These are phyloP conservation scores for Trichosanthes cucumerina DNA, from an alignment of 306 rosid species.

Conservation along the genomic window DNA sequence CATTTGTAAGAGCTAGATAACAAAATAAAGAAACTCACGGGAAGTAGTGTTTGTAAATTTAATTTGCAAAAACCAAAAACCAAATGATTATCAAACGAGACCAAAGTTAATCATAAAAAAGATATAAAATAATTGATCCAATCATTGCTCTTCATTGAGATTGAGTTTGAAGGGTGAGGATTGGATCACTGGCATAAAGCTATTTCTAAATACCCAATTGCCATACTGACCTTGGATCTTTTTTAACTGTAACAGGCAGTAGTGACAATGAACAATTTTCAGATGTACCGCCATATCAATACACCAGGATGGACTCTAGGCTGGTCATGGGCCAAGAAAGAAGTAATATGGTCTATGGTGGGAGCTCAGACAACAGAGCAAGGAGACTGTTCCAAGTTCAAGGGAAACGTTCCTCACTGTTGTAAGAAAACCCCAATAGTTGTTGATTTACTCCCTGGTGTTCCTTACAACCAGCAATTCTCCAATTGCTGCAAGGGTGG, in stretches of 20 bases:
- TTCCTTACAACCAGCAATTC: constrained; percentile 43
- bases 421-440: constrained; percentile 54
- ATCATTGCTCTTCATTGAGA: neutral
- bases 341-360: constrained; percentile 58
- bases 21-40: too few relatives aligned
- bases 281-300: constrained; percentile 46
- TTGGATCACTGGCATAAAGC: neutral
- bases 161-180: constrained; percentile 1
- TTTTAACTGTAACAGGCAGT: constrained; percentile 35
- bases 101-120: neutral
- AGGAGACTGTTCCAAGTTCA: constrained; percentile 76
- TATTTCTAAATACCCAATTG: neutral
- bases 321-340: constrained; percentile 84
- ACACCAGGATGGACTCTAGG: constrained; percentile 68
- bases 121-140: neutral
- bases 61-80: too few relatives aligned
- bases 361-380: constrained; percentile 83
- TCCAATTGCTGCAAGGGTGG: constrained; percentile 67
- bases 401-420: constrained; percentile 51
- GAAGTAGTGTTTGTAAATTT: too few relatives aligned
- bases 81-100: too few relatives aligned
- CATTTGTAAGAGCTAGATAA: too few relatives aligned
- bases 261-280: constrained; percentile 56
- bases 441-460: constrained; percentile 64
- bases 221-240: neutral